phyloP scores from a whole-genome alignment of 331 rosid species.

The Quercus tomentella region DNA sequence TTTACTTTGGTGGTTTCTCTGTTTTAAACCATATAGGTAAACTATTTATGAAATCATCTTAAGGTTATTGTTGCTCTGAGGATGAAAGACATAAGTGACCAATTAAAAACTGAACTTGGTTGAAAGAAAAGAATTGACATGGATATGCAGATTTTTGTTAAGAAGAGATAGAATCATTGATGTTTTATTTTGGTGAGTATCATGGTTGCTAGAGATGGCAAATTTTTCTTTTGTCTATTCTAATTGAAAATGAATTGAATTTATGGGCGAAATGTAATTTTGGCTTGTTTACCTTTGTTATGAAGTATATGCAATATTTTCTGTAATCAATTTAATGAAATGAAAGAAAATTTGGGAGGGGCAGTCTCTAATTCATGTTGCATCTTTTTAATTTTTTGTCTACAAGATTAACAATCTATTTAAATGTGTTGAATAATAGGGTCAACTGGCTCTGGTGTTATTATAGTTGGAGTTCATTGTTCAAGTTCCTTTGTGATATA shows the following conservation, averaged over 20 bases:
- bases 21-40: neutral
- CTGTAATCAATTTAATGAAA: neutral
- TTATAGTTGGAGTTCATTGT: neutral
- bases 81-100: neutral
- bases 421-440: neutral
- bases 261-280: too few relatives aligned
- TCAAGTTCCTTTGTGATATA: too few relatives aligned
- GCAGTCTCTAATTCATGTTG: neutral
- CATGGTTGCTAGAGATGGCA: too few relatives aligned
- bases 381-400: neutral
- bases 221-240: neutral
- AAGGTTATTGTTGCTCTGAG: neutral
- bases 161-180: too few relatives aligned
- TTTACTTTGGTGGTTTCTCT: neutral
- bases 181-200: too few relatives aligned
- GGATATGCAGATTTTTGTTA: neutral
- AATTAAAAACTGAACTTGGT: neutral
- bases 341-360: neutral
- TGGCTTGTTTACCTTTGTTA: too few relatives aligned
- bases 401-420: neutral
- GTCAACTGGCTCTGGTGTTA: neutral
- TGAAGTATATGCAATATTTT: too few relatives aligned
- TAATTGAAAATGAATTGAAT: neutral
- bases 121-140: neutral
- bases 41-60: neutral